These are phyloP conservation scores for Amanita molliuscula DNA, from an alignment of 768 basidiomycete genomes.

Conservation along the genomic window DNA sequence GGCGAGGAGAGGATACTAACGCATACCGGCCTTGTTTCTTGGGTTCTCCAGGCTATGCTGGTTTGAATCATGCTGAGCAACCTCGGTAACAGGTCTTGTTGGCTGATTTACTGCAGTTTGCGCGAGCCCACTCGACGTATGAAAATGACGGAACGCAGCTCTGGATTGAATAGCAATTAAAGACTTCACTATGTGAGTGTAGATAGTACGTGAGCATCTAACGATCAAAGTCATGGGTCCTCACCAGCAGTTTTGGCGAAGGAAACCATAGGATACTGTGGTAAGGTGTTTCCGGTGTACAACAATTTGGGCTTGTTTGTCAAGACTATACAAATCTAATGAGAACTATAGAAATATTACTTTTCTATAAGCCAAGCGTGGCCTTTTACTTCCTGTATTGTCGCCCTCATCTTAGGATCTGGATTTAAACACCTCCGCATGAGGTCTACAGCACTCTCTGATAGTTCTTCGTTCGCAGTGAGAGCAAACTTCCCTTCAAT, in stretches of 20 bases:
- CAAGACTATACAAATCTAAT: not conserved
- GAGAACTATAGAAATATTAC: not conserved
- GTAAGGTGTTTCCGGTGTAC: not conserved
- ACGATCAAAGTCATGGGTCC: not conserved
- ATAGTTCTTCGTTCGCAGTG: conserved; percentile 28
- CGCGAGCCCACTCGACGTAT: not conserved
- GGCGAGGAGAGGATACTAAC: not conserved
- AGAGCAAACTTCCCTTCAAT: conserved; percentile 53
- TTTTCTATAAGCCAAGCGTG: conserved; percentile 63
- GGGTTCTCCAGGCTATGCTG: conserved; percentile 84
- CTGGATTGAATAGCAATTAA: not conserved
- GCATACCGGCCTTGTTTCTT: conserved; percentile 77
- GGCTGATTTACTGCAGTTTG: not conserved
- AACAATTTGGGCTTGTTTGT: not conserved
- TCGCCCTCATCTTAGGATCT: conserved; percentile 70
- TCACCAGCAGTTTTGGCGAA: not conserved
- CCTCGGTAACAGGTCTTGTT: conserved; percentile 48
- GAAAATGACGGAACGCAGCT: not conserved
- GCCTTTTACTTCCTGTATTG: conserved; percentile 69
- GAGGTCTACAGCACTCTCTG: conserved; percentile 41
- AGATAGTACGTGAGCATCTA: not conserved
- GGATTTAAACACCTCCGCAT: conserved; percentile 77
- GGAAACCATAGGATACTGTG: not conserved
- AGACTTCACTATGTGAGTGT: not conserved
- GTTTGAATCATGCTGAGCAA: conserved; percentile 74